Evolutionary conservation across 179 eudicot species (phyloP).

Genomic region (Gypsophila paniculata): DNA sequence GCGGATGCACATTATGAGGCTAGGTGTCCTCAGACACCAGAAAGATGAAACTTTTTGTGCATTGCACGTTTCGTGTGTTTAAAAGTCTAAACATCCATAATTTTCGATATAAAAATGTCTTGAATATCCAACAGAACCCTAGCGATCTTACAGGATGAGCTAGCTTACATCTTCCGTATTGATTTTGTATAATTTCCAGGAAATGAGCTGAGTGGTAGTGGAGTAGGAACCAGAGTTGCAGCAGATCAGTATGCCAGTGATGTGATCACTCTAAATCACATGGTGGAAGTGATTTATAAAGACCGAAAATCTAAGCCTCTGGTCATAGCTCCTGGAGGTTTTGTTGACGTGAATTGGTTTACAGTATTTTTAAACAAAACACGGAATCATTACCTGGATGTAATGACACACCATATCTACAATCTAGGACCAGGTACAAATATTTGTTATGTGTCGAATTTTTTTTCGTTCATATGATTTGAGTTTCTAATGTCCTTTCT

Average conservation of each 20-base stretch:
- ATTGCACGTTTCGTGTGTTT: too few relatives aligned
- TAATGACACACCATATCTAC: slow-evolving; percentile 81
- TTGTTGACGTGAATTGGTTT: slow-evolving; percentile 66
- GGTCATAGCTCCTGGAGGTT: slow-evolving; percentile 79
- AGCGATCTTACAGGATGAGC: background rate
- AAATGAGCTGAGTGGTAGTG: slow-evolving; percentile 76
- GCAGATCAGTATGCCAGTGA: slow-evolving; percentile 68
- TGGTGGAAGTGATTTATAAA: slow-evolving; percentile 46
- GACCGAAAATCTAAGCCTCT: slow-evolving; percentile 39
- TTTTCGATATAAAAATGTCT: too few relatives aligned
- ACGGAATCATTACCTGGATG: slow-evolving; percentile 37
- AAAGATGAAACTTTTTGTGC: too few relatives aligned
- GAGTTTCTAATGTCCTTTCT: background rate
- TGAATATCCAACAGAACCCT: background rate
- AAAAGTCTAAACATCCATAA: too few relatives aligned
- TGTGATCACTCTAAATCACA: slow-evolving; percentile 37
- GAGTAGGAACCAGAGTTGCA: slow-evolving; percentile 63
- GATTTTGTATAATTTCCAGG: slow-evolving; percentile 36
- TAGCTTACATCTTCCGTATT: background rate
- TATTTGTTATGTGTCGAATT: background rate
- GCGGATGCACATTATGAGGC: too few relatives aligned
- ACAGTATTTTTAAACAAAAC: slow-evolving; percentile 48
- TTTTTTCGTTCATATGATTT: background rate
- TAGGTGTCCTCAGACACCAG: too few relatives aligned
- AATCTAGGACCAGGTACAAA: slow-evolving; percentile 82